phyloP scores from a whole-genome alignment of 371 early-diverging fungal species.

The Encephalitozoon hellem region DNA sequence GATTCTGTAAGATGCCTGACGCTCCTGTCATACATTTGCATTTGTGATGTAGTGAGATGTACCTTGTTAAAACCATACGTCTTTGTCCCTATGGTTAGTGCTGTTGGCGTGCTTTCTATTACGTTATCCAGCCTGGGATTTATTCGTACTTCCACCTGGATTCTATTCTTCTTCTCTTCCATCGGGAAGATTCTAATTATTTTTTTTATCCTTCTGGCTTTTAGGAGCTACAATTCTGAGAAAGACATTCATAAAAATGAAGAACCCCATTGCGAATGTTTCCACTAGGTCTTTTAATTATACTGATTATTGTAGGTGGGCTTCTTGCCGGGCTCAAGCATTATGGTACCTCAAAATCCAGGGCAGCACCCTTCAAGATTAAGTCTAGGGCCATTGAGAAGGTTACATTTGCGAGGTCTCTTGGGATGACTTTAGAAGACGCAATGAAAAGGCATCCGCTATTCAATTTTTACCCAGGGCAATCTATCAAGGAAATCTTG shows the following conservation, averaged over 20 bases:
- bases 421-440: not conserved
- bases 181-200: slow-evolving; percentile 3
- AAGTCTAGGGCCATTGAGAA: not conserved
- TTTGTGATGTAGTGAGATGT: slow-evolving; percentile 32
- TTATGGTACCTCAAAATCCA: not conserved
- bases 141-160: slow-evolving; percentile 44
- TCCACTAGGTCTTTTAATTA: not conserved
- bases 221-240: not conserved
- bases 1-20: slow-evolving; percentile 10
- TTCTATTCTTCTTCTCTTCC: slow-evolving; percentile 9
- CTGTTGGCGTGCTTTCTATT: slow-evolving; percentile 13
- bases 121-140: slow-evolving; percentile 19
- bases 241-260: not conserved
- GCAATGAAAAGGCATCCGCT: not conserved
- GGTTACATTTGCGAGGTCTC: not conserved
- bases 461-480: not conserved
- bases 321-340: not conserved
- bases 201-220: not conserved
- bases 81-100: slow-evolving; percentile 23
- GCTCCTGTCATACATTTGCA: slow-evolving; percentile 19
- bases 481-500: not conserved
- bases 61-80: slow-evolving; percentile 32
- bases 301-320: not conserved
- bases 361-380: not conserved
- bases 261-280: not conserved